phyloP scores from a whole-genome alignment of 352 stramenopile genomes.

The Elongisporangium anandrum region DNA sequence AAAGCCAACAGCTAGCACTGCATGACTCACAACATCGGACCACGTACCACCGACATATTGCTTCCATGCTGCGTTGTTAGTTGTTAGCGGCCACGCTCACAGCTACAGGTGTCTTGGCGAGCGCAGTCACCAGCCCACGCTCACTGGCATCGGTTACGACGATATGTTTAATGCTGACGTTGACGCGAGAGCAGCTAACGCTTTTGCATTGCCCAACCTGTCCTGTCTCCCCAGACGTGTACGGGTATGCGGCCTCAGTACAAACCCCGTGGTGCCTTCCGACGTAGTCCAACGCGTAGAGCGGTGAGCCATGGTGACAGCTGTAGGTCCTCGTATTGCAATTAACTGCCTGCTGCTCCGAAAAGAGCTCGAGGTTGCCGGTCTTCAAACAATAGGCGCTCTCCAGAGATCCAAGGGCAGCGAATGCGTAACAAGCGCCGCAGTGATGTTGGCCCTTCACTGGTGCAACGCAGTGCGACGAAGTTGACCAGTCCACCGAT shows the following conservation, averaged over 20 bases:
- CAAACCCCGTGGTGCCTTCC: conserved; percentile 78
- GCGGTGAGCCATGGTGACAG: conserved; percentile 89
- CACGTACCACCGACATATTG: conserved; percentile 93
- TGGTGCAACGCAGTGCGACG: conserved; percentile 39
- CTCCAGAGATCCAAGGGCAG: conserved; percentile 89
- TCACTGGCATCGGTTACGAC: conserved; percentile 39
- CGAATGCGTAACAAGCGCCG: conserved; percentile 97
- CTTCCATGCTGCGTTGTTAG: conserved; percentile 92
- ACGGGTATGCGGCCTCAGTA: conserved; percentile 32
- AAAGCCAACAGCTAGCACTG: too few relatives aligned
- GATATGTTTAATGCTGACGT: conserved; percentile 11
- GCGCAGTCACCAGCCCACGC: conserved; percentile 66
- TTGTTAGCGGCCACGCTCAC: conserved; percentile 93
- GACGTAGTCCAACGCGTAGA: conserved; percentile 90
- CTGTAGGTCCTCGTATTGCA: conserved; percentile 83
- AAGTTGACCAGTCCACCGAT: conserved; percentile 40
- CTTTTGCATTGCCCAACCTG: conserved; percentile 1
- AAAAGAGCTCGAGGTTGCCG: conserved; percentile 77
- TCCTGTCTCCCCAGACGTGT: conserved; percentile 24
- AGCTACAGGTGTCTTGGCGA: conserved; percentile 90
- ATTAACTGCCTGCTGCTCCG: conserved; percentile 91
- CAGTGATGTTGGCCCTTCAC: conserved; percentile 97
- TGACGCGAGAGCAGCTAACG: too few relatives aligned
- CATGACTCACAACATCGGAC: too few relatives aligned
- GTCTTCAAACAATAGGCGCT: conserved; percentile 80